Percentiles rank a stretch among this genome's conserved stretches.
These are phyloP conservation scores for Vitellaria paradoxa DNA, from an alignment of 179 eudicot species.

Conservation along the genomic window DNA sequence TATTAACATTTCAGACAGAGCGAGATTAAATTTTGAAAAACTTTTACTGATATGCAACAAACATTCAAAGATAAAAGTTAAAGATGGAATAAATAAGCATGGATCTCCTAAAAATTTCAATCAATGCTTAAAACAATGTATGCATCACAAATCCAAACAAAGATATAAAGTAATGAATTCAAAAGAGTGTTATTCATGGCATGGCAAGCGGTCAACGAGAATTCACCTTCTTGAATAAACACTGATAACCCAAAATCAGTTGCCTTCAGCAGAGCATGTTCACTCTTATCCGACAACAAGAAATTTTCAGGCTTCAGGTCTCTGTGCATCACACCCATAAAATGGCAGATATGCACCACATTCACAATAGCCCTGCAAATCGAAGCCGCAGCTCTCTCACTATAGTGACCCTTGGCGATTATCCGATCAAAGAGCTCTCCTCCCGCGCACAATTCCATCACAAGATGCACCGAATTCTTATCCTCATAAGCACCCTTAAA, in stretches of 20 bases:
- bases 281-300: conserved; percentile 50
- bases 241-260: conserved; percentile 69
- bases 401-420: conserved; percentile 51
- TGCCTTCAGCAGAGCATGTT: conserved; percentile 45
- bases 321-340: conserved; percentile 71
- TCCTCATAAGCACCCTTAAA: conserved; percentile 69
- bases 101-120: not conserved
- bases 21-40: not conserved
- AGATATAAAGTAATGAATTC: not conserved
- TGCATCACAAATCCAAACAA: not conserved
- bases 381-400: conserved; percentile 48
- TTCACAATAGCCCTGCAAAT: conserved; percentile 52
- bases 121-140: not conserved
- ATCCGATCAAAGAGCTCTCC: conserved; percentile 72
- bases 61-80: not conserved
- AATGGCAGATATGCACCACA: conserved; percentile 59
- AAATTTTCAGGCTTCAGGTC: conserved; percentile 73
- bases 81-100: not conserved
- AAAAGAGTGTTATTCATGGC: not conserved
- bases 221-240: conserved; percentile 55
- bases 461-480: conserved; percentile 58
- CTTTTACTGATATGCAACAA: not conserved
- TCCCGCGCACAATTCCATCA: conserved; percentile 66
- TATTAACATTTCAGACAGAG: not conserved
- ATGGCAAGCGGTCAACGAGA: not conserved